Evolutionary conservation across 257 asterid genomes (phyloP).

Genomic region (Ligustrum vulgare): DNA sequence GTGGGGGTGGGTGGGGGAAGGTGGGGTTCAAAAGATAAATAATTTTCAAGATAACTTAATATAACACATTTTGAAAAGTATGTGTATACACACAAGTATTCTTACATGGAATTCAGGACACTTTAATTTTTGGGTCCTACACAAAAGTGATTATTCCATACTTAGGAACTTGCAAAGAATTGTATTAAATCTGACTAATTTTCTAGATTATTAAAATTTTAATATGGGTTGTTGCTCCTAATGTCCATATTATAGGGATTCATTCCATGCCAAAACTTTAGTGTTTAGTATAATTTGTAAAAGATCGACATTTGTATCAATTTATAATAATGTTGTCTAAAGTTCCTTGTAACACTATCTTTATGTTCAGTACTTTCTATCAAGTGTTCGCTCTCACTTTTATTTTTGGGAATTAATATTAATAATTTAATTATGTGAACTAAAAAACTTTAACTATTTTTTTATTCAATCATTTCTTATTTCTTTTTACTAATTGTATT

Average conservation of each 20-base stretch:
- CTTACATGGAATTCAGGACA: slow-evolving; percentile 14
- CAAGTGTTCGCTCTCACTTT: background rate
- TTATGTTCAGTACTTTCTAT: background rate
- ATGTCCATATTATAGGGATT: slow-evolving; percentile 2
- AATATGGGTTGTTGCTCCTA: background rate
- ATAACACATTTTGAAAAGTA: background rate
- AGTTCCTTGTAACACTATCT: background rate
- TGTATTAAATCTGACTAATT: background rate
- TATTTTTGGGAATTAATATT: background rate
- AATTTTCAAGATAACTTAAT: background rate
- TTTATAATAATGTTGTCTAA: background rate
- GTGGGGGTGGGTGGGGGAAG: background rate
- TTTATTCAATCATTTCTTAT: background rate
- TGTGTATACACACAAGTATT: background rate
- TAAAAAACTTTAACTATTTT: background rate
- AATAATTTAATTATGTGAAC: no score
- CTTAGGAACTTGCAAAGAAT: slow-evolving; percentile 18
- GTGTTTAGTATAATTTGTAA: background rate
- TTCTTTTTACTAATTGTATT: background rate
- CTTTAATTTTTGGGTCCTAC: slow-evolving; percentile 12
- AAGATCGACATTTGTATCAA: background rate
- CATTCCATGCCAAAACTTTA: background rate
- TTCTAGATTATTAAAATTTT: background rate
- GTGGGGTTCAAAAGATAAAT: background rate
- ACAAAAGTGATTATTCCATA: slow-evolving; percentile 11